Base-by-base conservation (phyloP, 163 green algal genomes). In the Scenedesmus sp. region DNA sequence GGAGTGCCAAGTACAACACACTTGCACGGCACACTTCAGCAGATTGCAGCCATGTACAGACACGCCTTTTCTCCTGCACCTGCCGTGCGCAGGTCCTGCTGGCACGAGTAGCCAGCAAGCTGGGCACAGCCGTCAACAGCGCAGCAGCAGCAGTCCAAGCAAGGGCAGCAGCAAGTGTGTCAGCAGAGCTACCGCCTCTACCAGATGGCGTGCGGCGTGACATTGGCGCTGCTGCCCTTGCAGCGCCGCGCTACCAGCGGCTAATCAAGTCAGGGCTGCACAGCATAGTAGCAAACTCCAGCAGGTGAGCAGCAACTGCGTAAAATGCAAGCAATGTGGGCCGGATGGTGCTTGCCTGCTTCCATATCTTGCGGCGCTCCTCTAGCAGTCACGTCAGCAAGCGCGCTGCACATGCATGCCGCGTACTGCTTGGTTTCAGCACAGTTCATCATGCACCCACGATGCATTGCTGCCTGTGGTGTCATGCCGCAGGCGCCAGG, bases 401-500 rank as follows among this genome's bases (percentile, higher is more conserved):
- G 12, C 34, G 12, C 57, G 34, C 34, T 16, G 26, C n/a, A 56
- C 16, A 34, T 76, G 4, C n/a, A 70, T 70, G 62, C 13, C 10
- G 13, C 62, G 13, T 70, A 18, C 34, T 59, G 74, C 26, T 59
- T 57, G 13, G 34, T 7, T 13, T 34, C 34, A 7, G 34, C 10
- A 59, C 34, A 84, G 9, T 26, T 26, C 34, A 54, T 8, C 54
- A 26, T 56, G 26, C 16, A 79, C 26, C 67, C 23, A 18, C 59
- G 77, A 15, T 62, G 60, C 82, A 0, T 46, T 52, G 84, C 16
- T 79, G 34, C 64, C 90, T 93, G 18, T 67, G 87, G 26, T 88
- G 59, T 12, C 93, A 13, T 52, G 91, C 70, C 94, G 94, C 91
- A 66, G 81, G 64, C 91, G 94, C 2, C 94, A 96, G 88, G 88